These are phyloP conservation scores for Catunica adiposa DNA, from an alignment of 2,329 filamentous ascomycete genomes.

Conservation along the genomic window DNA sequence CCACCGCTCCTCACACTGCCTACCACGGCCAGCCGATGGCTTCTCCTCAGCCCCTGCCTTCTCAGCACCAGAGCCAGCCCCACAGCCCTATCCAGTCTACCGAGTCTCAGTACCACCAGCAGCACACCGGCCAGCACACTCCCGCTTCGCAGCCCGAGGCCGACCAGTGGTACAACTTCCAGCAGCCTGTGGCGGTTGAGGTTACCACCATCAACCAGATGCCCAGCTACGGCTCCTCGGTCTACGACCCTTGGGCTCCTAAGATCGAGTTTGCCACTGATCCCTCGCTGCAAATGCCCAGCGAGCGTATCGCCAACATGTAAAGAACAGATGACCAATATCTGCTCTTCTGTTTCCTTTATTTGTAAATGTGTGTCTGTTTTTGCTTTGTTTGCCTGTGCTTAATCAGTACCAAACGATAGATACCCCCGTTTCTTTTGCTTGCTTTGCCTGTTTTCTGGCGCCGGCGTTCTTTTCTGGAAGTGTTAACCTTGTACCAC, in stretches of 20 bases:
- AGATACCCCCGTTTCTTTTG: slow-evolving; percentile 14
- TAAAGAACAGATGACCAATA: slow-evolving; percentile 20
- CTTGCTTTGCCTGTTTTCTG: slow-evolving; percentile 11
- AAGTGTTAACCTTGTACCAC: slow-evolving; percentile 13
- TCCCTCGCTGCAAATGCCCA: slow-evolving; percentile 41
- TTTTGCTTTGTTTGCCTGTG: slow-evolving; percentile 13
- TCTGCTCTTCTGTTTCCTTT: not conserved
- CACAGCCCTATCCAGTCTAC: slow-evolving; percentile 19
- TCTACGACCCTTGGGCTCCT: slow-evolving; percentile 36
- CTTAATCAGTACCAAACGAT: slow-evolving; percentile 15
- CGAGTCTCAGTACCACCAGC: slow-evolving; percentile 23
- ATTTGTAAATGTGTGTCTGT: slow-evolving; percentile 9
- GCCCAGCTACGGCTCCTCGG: slow-evolving; percentile 31
- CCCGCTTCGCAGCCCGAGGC: slow-evolving; percentile 26
- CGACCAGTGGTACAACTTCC: slow-evolving; percentile 41
- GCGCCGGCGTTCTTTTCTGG: slow-evolving; percentile 7
- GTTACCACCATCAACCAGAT: slow-evolving; percentile 37
- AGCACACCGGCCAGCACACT: slow-evolving; percentile 17
- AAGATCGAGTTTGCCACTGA: slow-evolving; percentile 42
- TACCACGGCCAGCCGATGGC: slow-evolving; percentile 16
- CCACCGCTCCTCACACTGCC: slow-evolving; percentile 18
- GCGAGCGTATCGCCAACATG: slow-evolving; percentile 39
- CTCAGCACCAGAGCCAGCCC: slow-evolving; percentile 22
- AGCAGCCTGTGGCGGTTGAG: slow-evolving; percentile 33
- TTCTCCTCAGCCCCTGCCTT: slow-evolving; percentile 22